A percentile compares a stretch with the other conserved stretches of the same genome.
phyloP scores from a whole-genome alignment of 495 filamentous ascomycete species.

The Aspergillus avenaceus region DNA sequence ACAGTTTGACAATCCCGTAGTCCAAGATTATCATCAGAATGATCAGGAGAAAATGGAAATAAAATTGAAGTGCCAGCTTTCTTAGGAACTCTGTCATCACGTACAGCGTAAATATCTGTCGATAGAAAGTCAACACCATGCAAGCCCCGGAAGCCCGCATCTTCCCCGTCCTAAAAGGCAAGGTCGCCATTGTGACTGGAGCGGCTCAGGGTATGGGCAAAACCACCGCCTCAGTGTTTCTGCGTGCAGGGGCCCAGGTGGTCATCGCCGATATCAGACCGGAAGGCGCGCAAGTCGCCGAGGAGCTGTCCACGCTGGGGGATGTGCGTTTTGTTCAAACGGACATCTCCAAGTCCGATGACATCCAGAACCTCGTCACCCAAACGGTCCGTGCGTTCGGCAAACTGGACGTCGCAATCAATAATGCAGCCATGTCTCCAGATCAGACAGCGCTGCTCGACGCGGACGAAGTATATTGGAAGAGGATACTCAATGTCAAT shows the following conservation, averaged over 20 bases:
- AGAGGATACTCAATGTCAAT: slow-evolving; percentile 6
- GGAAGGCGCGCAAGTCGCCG: slow-evolving; percentile 18
- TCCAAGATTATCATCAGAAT: too few relatives aligned
- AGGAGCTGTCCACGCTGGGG: slow-evolving; percentile 5
- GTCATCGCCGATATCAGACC: slow-evolving; percentile 42
- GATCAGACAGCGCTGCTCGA: slow-evolving; percentile 4
- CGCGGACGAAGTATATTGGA: slow-evolving; percentile 13
- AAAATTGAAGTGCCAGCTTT: too few relatives aligned
- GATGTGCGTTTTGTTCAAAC: slow-evolving; percentile 18
- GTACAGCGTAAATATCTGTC: too few relatives aligned
- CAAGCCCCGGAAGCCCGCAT: too few relatives aligned
- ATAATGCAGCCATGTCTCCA: slow-evolving; percentile 16
- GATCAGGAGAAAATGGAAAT: too few relatives aligned
- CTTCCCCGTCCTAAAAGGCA: too few relatives aligned
- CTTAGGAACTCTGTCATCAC: too few relatives aligned
- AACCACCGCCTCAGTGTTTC: slow-evolving; percentile 33
- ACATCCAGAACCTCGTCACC: slow-evolving; percentile 13
- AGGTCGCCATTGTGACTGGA: slow-evolving; percentile 40
- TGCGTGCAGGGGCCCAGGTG: slow-evolving; percentile 36
- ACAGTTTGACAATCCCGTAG: too few relatives aligned
- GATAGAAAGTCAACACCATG: too few relatives aligned
- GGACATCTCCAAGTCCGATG: slow-evolving; percentile 13
- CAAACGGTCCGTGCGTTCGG: slow-evolving; percentile 14
- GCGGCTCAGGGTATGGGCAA: slow-evolving; percentile 43
- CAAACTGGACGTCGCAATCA: slow-evolving; percentile 16